Evolutionary conservation across 225 moss, liverwort and hornwort genomes (phyloP), one percentile per base, ranked within the genome.

Genomic region (Marchantia polymorpha): DNA sequence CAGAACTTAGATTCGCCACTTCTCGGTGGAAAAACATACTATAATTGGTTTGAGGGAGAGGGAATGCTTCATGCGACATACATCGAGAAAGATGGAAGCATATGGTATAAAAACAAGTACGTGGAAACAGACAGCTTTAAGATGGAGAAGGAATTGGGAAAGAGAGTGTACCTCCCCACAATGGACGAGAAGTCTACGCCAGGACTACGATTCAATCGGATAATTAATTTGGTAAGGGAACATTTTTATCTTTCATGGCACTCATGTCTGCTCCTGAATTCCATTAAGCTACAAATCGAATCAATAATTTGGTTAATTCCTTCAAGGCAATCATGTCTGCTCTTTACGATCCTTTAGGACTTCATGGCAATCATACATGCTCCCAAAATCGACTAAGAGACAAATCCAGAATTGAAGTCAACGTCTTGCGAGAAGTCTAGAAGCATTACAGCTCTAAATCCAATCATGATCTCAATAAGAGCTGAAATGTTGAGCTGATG

Each of bases 21-120:
- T 6, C 20, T 58, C 19, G 64, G 64, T 22, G 83, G 83, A 1
- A 64, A 64, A 17, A 60, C 76, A 13, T 19, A 54, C 25, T 84
- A 59, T 19, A 77, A 77, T 63, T 81, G 75, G 81, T 81, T 85
- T 31, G 85, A 85, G 49, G 85, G 82, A 26, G 85, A 85, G 16
- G 85, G 85, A 54, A 82, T 85, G 85, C 27, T 85, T 5, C 85
- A 85, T 27, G 85, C 77, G 20, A 82, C 79, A 8, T 85, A 74
- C 46, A 82, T 85, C 46, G n/a, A 79, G 48, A 50, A 69, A 68
- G 82, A 77, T 20, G 82, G 82, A 78, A 77, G 64, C 52, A 13
- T 78, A n/a, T 64, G 63, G 65, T 85, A 82, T 59, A 64, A 78
- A 27, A 85, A 85, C 74, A 85, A 78, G 66, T 85, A 82, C 46